A percentile compares a stretch with the other conserved stretches of the same genome.
Conservation (phyloP, 345 rosid species). For the Salix brachista region DNA sequence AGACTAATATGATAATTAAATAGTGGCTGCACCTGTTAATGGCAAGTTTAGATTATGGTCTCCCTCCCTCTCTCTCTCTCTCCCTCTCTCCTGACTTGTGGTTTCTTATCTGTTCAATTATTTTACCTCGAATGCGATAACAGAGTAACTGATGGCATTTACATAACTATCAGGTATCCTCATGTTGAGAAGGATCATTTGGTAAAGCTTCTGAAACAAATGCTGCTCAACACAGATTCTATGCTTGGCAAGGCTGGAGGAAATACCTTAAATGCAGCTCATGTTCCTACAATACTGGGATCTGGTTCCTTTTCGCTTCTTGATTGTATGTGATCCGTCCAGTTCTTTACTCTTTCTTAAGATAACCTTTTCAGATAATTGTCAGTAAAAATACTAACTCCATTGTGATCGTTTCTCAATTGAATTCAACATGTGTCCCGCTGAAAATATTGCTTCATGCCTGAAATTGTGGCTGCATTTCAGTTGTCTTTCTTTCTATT, state of each 20-base stretch:
- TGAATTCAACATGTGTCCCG: not conserved
- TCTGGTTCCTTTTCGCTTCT: conserved; percentile 26
- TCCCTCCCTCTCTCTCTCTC: conserved; percentile 8
- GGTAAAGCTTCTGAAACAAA: conserved; percentile 34
- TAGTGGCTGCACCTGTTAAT: not conserved
- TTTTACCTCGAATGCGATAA: not conserved
- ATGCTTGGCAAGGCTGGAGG: not conserved
- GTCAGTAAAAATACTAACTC: not conserved
- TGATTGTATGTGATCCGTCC: conserved; percentile 11
- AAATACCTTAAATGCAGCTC: conserved; percentile 20
- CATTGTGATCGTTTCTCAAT: not conserved
- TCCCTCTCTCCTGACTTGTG: not conserved
- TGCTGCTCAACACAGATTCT: conserved; percentile 18
- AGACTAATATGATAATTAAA: no score
- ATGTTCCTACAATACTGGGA: conserved; percentile 31
- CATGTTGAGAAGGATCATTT: conserved; percentile 31
- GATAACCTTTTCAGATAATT: not conserved
- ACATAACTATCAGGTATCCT: conserved; percentile 26
- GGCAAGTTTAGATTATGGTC: not conserved
- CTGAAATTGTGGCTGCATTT: not conserved
- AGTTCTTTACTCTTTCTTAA: not conserved
- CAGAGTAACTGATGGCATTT: conserved; percentile 13
- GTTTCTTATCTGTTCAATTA: not conserved
- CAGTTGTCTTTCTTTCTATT: not conserved
- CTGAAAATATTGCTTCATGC: not conserved